Percentiles rank a stretch among this genome's conserved stretches.
These are phyloP conservation scores for Phytophthora fragariaefolia DNA, from an alignment of 352 stramenopile genomes.

Conservation along the genomic window DNA sequence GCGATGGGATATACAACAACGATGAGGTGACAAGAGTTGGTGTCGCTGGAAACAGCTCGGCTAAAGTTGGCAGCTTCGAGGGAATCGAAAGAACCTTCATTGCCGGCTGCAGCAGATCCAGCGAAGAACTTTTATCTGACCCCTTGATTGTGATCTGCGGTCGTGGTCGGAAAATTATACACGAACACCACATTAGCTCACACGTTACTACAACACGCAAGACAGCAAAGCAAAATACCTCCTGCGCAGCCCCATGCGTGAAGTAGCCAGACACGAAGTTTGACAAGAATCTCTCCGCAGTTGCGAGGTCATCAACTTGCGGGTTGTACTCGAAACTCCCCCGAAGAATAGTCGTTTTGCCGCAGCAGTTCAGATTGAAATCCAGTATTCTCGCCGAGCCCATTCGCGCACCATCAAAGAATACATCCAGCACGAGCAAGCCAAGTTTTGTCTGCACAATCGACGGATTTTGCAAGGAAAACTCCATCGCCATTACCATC, in stretches of 20 bases:
- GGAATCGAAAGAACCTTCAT: slow-evolving; percentile 63
- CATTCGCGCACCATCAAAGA: slow-evolving; percentile 53
- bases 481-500: slow-evolving; percentile 74
- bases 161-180: slow-evolving; percentile 1
- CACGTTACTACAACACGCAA: slow-evolving; percentile 1
- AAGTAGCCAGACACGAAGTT: slow-evolving; percentile 89
- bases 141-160: slow-evolving; percentile 73
- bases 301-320: slow-evolving; percentile 28
- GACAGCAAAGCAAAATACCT: slow-evolving; percentile 44
- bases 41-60: slow-evolving; percentile 68
- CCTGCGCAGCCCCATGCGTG: slow-evolving; percentile 62
- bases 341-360: slow-evolving; percentile 53
- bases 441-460: slow-evolving; percentile 70
- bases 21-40: slow-evolving; percentile 81
- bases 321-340: slow-evolving; percentile 75
- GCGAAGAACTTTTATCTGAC: slow-evolving; percentile 51
- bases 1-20: slow-evolving; percentile 73
- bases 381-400: slow-evolving; percentile 64
- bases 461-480: slow-evolving; percentile 76
- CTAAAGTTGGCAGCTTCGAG: slow-evolving; percentile 61
- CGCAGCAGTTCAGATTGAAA: slow-evolving; percentile 76
- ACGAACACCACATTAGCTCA: slow-evolving; percentile 8
- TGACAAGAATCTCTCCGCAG: slow-evolving; percentile 70
- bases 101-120: slow-evolving; percentile 73
- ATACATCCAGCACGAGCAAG: slow-evolving; percentile 59